phyloP scores from a whole-genome alignment of 306 rosid genomes.

The Cucumis melo region DNA sequence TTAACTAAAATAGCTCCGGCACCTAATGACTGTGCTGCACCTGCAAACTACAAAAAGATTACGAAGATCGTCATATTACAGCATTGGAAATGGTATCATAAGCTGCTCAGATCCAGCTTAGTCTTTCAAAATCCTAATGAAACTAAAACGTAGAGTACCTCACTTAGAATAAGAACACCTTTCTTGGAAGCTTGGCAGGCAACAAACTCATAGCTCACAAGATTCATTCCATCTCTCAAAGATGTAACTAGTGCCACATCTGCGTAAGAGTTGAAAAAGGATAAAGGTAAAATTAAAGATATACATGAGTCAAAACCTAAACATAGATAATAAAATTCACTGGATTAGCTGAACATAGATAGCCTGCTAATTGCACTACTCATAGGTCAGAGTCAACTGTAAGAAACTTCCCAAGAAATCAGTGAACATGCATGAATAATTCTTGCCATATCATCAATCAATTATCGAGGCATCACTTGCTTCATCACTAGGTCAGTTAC shows the following conservation, averaged over 20 bases:
- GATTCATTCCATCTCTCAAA: constrained; percentile 97
- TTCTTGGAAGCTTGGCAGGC: constrained; percentile 93
- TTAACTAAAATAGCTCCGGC: constrained; percentile 94
- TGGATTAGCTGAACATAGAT: not conserved
- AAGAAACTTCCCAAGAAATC: not conserved
- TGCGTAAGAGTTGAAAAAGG: constrained; percentile 14
- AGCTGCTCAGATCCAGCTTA: not conserved
- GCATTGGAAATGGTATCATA: not conserved
- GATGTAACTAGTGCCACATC: constrained; percentile 97
- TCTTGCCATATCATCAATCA: not conserved
- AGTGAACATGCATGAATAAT: not conserved
- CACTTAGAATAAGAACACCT: constrained; percentile 93
- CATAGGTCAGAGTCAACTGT: not conserved
- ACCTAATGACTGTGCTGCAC: constrained; percentile 97
- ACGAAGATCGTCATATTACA: not conserved
- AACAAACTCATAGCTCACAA: constrained; percentile 92
- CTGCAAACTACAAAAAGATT: constrained; percentile 63
- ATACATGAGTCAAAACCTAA: not conserved
- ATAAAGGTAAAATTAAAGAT: not conserved
- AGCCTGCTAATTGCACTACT: not conserved
- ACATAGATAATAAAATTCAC: not conserved
- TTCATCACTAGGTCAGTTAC: not conserved
- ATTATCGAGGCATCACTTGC: not conserved
- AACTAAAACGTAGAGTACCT: constrained; percentile 34
- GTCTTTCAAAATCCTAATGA: not conserved